phyloP scores from a whole-genome alignment of 2,329 filamentous ascomycete species.

The Penicillium polonicum region DNA sequence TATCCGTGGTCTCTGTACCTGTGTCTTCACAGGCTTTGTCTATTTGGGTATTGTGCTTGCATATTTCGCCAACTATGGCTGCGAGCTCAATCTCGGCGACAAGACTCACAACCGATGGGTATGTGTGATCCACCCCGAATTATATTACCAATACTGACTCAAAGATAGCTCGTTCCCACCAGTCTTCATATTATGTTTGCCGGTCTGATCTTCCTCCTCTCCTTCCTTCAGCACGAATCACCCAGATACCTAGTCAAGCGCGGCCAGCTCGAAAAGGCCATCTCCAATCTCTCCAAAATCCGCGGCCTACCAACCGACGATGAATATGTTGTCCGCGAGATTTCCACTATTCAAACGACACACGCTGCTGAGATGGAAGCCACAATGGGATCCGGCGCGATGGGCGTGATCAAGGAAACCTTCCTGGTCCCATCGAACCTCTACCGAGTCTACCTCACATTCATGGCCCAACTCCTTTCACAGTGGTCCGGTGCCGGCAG shows the following conservation, averaged over 20 bases:
- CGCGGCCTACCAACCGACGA: slow-evolving; percentile 61
- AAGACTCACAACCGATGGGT: slow-evolving; percentile 50
- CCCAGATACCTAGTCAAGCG: slow-evolving; percentile 69
- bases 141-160: slow-evolving; percentile 5
- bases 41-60: slow-evolving; percentile 69
- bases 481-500: slow-evolving; percentile 74
- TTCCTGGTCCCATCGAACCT: slow-evolving; percentile 67
- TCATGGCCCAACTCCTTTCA: slow-evolving; percentile 67
- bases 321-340: slow-evolving; percentile 61
- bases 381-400: slow-evolving; percentile 62
- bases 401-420: slow-evolving; percentile 67
- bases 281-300: slow-evolving; percentile 50
- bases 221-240: slow-evolving; percentile 67
- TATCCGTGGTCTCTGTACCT: slow-evolving; percentile 71
- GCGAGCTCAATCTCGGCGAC: slow-evolving; percentile 51
- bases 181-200: slow-evolving; percentile 77
- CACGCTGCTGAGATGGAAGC: slow-evolving; percentile 72
- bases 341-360: slow-evolving; percentile 62
- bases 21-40: slow-evolving; percentile 68
- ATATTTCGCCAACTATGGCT: slow-evolving; percentile 72
- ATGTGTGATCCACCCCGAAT: slow-evolving; percentile 35
- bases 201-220: slow-evolving; percentile 67
- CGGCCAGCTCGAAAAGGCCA: slow-evolving; percentile 53
- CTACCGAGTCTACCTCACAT: slow-evolving; percentile 67
- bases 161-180: slow-evolving; percentile 57